These are phyloP conservation scores for Acanthamoeba healyi DNA, from an alignment of 208 protist genomes.

Conservation along the genomic window DNA sequence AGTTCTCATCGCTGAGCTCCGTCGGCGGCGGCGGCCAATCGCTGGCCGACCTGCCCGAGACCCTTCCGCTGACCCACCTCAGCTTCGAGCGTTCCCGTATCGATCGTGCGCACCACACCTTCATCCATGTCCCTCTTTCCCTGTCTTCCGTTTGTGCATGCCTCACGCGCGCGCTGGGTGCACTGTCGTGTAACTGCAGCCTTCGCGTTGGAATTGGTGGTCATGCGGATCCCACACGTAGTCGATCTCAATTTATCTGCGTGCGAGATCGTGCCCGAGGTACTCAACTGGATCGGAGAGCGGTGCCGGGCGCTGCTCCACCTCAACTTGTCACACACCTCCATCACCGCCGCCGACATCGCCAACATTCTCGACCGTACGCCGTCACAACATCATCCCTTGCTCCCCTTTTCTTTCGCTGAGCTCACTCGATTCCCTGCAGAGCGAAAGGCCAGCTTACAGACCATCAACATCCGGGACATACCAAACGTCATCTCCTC, in stretches of 20 bases:
- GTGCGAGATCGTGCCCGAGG: not conserved
- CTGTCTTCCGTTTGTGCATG: no score
- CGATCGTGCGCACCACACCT: not conserved
- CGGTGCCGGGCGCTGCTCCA: not conserved
- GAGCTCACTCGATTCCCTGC: no score
- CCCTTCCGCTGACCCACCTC: not conserved
- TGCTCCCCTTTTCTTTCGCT: no score
- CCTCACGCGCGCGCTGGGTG: no score
- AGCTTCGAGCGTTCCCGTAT: slow-evolving; percentile 5
- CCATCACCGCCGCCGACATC: not conserved
- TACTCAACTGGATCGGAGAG: not conserved
- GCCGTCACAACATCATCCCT: no score
- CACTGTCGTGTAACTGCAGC: not conserved
- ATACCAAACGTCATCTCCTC: not conserved
- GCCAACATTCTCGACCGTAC: not conserved
- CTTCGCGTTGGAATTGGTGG: not conserved
- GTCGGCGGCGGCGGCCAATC: not conserved
- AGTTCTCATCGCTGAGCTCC: no score
- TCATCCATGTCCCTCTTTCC: no score
- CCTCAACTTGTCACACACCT: slow-evolving; percentile 4
- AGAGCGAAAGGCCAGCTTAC: not conserved
- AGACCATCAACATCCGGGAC: not conserved
- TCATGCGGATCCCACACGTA: not conserved
- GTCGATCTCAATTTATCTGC: not conserved
- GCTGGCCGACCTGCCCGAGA: not conserved